Percentiles rank a stretch among this genome's conserved stretches.
phyloP scores from a whole-genome alignment of 176 grass and related monocot species.

The Carex kokanica region DNA sequence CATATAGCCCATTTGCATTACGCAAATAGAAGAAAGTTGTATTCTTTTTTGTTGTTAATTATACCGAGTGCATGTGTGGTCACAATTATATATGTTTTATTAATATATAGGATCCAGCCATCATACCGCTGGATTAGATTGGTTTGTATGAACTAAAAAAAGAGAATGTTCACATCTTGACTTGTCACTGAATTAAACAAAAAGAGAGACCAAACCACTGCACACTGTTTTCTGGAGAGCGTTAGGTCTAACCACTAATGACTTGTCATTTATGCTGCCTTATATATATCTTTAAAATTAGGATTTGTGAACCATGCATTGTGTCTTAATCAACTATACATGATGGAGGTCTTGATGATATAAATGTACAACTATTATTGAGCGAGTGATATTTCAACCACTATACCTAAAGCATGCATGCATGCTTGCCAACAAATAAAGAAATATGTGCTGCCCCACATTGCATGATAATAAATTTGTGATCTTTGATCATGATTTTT shows the following conservation, averaged over 20 bases:
- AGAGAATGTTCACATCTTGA: slow-evolving; percentile 1
- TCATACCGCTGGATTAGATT: slow-evolving; percentile 17
- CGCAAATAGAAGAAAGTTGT: no score
- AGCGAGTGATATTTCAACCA: slow-evolving; percentile 27
- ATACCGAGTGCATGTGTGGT: neutral
- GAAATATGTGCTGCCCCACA: slow-evolving; percentile 14
- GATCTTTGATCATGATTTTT: neutral
- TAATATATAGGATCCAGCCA: neutral
- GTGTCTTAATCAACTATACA: slow-evolving; percentile 23
- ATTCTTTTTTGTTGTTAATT: neutral
- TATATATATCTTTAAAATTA: slow-evolving; percentile 22
- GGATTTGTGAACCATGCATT: neutral
- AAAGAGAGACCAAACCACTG: neutral
- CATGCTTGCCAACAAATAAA: slow-evolving; percentile 20
- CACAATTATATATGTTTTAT: neutral
- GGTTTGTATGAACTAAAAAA: neutral
- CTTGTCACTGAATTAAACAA: neutral
- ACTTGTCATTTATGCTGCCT: neutral
- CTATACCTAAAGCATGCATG: slow-evolving; percentile 27
- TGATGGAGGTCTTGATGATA: slow-evolving; percentile 18
- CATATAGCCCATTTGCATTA: no score
- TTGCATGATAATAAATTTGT: neutral
- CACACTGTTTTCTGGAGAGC: neutral
- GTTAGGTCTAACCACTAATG: slow-evolving; percentile 32
- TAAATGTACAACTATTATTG: slow-evolving; percentile 14